Conservation (phyloP, 1,284 basidiomycete species). For the Ustilago shanxiensis region DNA sequence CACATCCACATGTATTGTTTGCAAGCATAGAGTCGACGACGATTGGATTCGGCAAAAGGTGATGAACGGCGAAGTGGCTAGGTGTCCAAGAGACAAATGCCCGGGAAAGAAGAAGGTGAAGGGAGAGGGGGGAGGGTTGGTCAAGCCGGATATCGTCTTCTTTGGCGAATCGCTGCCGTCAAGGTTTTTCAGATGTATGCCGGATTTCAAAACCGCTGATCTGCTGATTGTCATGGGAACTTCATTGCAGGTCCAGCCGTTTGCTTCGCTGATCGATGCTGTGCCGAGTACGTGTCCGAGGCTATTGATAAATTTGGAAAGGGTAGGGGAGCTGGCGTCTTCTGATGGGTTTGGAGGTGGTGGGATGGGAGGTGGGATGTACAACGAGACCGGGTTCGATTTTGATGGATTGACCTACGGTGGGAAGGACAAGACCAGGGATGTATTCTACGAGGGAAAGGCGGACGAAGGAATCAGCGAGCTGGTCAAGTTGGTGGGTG, state of each 20-base stretch:
- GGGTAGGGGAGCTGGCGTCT: slow-evolving; percentile 72
- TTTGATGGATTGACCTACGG: slow-evolving; percentile 59
- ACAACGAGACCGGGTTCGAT: slow-evolving; percentile 63
- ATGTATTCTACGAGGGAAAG: slow-evolving; percentile 61
- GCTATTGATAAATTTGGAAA: slow-evolving; percentile 74
- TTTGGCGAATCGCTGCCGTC: slow-evolving; percentile 67
- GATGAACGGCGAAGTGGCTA: slow-evolving; percentile 54
- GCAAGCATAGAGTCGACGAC: slow-evolving; percentile 45
- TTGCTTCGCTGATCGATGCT: slow-evolving; percentile 73
- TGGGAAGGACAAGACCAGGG: slow-evolving; percentile 46
- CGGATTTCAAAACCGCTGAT: slow-evolving; percentile 76
- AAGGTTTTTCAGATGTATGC: slow-evolving; percentile 61
- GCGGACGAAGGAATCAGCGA: slow-evolving; percentile 57
- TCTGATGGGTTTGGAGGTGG: slow-evolving; percentile 71
- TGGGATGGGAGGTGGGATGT: slow-evolving; percentile 50
- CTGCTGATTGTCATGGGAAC: slow-evolving; percentile 93
- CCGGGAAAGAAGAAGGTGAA: slow-evolving; percentile 16
- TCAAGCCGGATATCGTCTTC: slow-evolving; percentile 70
- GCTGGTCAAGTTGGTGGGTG: slow-evolving; percentile 52
- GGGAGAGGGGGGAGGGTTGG: slow-evolving; percentile 43
- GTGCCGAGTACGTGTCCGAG: slow-evolving; percentile 72
- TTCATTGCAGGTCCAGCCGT: slow-evolving; percentile 79
- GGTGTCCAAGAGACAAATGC: slow-evolving; percentile 54
- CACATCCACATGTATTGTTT: slow-evolving; percentile 58
- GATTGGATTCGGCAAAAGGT: slow-evolving; percentile 62